Evolutionary conservation across 352 stramenopile species (phyloP).

Genomic region (Pythium scleroteichum): DNA sequence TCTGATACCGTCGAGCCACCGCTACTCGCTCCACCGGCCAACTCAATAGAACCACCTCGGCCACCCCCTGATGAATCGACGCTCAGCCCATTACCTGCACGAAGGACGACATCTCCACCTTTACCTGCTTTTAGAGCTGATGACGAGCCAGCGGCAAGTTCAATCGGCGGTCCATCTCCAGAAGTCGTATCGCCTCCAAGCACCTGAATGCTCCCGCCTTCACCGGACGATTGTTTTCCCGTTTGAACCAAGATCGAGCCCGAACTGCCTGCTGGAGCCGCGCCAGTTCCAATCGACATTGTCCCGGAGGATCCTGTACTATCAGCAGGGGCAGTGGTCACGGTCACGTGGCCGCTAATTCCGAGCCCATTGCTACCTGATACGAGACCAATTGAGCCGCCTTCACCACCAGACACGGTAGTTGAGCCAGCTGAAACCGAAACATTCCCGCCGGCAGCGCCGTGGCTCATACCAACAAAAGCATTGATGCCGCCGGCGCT

Average conservation of each 20-base stretch:
- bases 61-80: constrained; percentile 42
- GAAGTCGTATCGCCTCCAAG: constrained; percentile 36
- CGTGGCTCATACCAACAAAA: constrained; percentile 40
- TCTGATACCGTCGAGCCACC: constrained; percentile 39
- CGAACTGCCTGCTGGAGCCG: constrained; percentile 31
- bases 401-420: constrained; percentile 30
- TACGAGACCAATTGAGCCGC: constrained; percentile 43
- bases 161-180: constrained; percentile 37
- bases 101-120: constrained; percentile 40
- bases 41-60: constrained; percentile 39
- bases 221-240: constrained; percentile 37
- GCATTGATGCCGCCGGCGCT: constrained; percentile 46
- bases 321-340: constrained; percentile 44
- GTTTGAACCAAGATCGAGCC: constrained; percentile 53
- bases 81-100: constrained; percentile 41
- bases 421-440: constrained; percentile 44
- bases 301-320: constrained; percentile 40
- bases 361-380: constrained; percentile 43
- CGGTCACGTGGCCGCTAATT: constrained; percentile 42
- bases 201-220: constrained; percentile 44
- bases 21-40: constrained; percentile 49
- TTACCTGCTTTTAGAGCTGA: constrained; percentile 37
- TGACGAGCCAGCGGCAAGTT: constrained; percentile 42
- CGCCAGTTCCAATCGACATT: constrained; percentile 41
- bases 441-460: constrained; percentile 41